Conservation (phyloP, 139 green algal species). For the Monoraphidium neglectum region DNA sequence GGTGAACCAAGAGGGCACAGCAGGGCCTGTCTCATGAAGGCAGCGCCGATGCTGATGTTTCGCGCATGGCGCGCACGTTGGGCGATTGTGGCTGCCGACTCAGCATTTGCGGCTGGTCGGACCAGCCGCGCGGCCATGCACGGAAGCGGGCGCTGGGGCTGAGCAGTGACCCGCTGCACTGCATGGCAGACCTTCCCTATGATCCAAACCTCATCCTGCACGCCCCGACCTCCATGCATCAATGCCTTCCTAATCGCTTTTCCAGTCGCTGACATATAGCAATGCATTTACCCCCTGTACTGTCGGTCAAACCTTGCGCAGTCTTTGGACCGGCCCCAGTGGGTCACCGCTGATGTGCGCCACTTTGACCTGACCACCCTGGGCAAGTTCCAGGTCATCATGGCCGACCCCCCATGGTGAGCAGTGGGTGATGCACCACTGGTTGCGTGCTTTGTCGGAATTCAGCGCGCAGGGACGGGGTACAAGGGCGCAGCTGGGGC, state of each 20-base stretch:
- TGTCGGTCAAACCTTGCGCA: constrained; percentile 1
- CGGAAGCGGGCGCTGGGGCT: not conserved
- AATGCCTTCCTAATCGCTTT: not conserved
- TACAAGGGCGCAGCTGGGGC: too few species aligned
- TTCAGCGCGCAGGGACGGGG: too few species aligned
- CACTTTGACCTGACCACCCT: constrained; percentile 79
- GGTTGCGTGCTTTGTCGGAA: too few species aligned
- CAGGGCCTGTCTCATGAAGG: not conserved
- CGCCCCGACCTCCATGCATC: not conserved
- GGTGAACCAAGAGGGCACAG: not conserved
- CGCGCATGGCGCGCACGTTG: not conserved
- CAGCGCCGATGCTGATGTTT: not conserved
- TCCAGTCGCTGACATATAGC: not conserved
- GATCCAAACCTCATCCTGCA: not conserved
- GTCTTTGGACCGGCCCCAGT: constrained; percentile 72
- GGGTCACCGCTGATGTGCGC: constrained; percentile 84
- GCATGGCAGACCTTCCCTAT: not conserved
- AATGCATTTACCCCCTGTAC: not conserved
- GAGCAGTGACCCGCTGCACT: not conserved
- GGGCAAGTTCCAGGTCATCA: constrained; percentile 88
- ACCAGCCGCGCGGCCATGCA: not conserved
- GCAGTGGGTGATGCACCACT: constrained; percentile 50
- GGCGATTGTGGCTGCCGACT: not conserved
- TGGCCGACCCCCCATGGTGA: constrained; percentile 88
- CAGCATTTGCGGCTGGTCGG: not conserved